These are phyloP conservation scores for Uromyces viciae-fabae DNA, from an alignment of 1,284 basidiomycete genomes.

Conservation along the genomic window DNA sequence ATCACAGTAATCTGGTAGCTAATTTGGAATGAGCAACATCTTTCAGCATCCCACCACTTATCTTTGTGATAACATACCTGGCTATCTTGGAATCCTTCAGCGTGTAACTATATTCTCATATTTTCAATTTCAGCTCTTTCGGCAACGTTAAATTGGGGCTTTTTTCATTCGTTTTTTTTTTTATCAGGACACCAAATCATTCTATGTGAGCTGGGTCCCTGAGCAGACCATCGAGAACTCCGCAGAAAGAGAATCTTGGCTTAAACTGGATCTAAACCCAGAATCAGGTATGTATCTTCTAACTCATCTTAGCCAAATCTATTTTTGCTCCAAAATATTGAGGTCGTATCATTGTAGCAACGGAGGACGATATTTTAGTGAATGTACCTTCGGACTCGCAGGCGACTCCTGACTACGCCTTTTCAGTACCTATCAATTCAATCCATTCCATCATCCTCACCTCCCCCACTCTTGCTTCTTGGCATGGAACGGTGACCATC, in stretches of 20 bases:
- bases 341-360: slow-evolving; percentile 46
- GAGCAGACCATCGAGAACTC: slow-evolving; percentile 67
- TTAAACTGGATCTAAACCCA: slow-evolving; percentile 33
- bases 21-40: background rate
- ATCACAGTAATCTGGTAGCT: background rate
- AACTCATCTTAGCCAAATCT: slow-evolving; percentile 46
- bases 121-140: background rate
- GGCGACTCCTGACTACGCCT: slow-evolving; percentile 69
- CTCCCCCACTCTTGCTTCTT: slow-evolving; percentile 76
- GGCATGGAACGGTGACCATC: slow-evolving; percentile 68
- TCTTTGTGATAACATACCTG: slow-evolving; percentile 83
- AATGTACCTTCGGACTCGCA: slow-evolving; percentile 30
- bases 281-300: slow-evolving; percentile 3
- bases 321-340: slow-evolving; percentile 47
- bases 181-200: slow-evolving; percentile 16
- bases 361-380: slow-evolving; percentile 29
- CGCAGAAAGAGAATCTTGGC: slow-evolving; percentile 31
- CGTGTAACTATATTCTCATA: slow-evolving; percentile 59
- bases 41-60: slow-evolving; percentile 78
- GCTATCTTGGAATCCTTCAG: slow-evolving; percentile 83
- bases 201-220: slow-evolving; percentile 68
- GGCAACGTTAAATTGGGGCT: too few relatives aligned
- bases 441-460: slow-evolving; percentile 85
- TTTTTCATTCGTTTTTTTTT: background rate
- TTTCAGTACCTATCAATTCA: slow-evolving; percentile 80